These are phyloP conservation scores for Aspergillus glaucus DNA, from an alignment of 2,329 filamentous ascomycete genomes.

Conservation along the genomic window DNA sequence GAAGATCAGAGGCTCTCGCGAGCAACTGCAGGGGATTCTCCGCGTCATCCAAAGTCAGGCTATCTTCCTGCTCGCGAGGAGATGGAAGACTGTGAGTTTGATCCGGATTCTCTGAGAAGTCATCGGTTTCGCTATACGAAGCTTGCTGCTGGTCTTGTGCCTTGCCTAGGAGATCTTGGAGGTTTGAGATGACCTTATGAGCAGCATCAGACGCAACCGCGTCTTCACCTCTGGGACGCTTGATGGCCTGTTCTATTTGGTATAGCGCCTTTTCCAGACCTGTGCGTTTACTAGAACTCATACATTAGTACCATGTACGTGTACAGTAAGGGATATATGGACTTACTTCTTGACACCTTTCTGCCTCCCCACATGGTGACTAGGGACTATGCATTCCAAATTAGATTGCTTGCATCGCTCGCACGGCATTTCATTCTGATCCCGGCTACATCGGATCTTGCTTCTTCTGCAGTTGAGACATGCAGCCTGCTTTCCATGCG, in stretches of 20 bases:
- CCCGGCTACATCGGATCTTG: constrained; percentile 62
- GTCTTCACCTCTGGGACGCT: constrained; percentile 47
- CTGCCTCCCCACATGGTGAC: constrained; percentile 66
- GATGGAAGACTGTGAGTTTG: constrained; percentile 14
- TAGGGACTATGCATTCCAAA: constrained; percentile 60
- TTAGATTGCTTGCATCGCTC: constrained; percentile 56
- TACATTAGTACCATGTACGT: constrained; percentile 11
- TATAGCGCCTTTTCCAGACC: constrained; percentile 68
- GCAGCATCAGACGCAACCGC: constrained; percentile 38
- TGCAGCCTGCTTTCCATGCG: constrained; percentile 40
- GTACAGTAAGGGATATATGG: constrained; percentile 3
- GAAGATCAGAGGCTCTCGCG: constrained; percentile 64
- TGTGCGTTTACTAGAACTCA: constrained; percentile 59
- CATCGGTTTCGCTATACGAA: constrained; percentile 18
- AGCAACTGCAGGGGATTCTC: constrained; percentile 70
- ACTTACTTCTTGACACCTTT: constrained; percentile 69
- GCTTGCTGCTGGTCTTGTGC: constrained; percentile 36
- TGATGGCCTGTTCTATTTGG: constrained; percentile 65
- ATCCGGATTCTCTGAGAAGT: constrained; percentile 27
- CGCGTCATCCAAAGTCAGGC: constrained; percentile 61
- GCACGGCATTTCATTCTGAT: constrained; percentile 48
- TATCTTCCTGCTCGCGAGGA: constrained; percentile 39
- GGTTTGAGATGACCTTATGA: constrained; percentile 35
- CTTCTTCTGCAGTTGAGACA: constrained; percentile 60
- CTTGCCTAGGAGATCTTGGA: constrained; percentile 48